Base-by-base conservation (phyloP, 345 rosid genomes). In the Citrus trifoliata region DNA sequence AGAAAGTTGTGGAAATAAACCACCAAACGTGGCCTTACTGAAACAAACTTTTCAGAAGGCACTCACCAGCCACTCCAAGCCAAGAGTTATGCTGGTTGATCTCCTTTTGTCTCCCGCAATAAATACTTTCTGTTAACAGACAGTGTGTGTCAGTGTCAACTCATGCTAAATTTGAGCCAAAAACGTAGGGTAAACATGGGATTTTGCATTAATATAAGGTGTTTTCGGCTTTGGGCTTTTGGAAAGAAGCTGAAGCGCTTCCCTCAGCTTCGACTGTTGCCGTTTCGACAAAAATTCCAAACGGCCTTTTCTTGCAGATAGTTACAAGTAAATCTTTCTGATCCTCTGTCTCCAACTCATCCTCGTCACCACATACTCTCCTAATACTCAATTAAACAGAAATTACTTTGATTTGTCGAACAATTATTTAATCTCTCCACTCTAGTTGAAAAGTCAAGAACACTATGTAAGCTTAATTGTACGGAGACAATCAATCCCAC, bases 251-350 rank as follows among this genome's bases (percentile, higher is more conserved):
- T 28, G 70, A 74, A 28, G 59, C 32, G 70, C 60, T 74, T 63
- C 78, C 48, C 77, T 62, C 77, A 42, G 67, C 58, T 24, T 74
- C 59, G 70, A 30, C 70, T n/a, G 78, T 63, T 21, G 78, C 78
- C 78, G 70, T 75, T 61, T 3, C 16, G 7, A 18, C 24, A 40
- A 14, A 74, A 74, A 60, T 74, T 13, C 56, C 22, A 74, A 38
- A 38, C 70, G 61, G 70, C 61, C 10, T 21, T 62, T 42, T 30
- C 42, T 13, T 2, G 22, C 19, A 16, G 18, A 4, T 28, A 62
- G 2, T 48, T 3, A 10, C 24, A 13, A 13, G 51, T 46, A 46
- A 12, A 3, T 42, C 7, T 42, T 0, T 12, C 1, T 42, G 10
- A 12, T 24, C 60, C 12, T 33, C 65, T 35, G 76, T 18, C 76